phyloP scores from a whole-genome alignment of 768 basidiomycete genomes.

The Naganishia vaughanmartiniae region DNA sequence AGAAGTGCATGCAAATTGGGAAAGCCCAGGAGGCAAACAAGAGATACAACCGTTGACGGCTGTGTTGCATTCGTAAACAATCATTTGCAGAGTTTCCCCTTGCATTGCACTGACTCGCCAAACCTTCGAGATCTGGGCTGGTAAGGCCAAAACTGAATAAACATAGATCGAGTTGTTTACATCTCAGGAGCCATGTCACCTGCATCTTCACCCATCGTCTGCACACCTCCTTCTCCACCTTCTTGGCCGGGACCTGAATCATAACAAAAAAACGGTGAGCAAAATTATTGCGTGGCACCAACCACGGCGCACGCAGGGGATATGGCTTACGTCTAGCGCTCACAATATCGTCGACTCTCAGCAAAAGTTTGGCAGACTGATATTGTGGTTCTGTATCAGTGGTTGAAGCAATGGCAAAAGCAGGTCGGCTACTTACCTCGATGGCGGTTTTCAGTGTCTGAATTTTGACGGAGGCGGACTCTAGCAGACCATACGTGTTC shows the following conservation, averaged over 20 bases:
- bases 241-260: slow-evolving; percentile 37
- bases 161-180: slow-evolving; percentile 28
- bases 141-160: too few relatives aligned
- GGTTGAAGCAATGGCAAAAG: neutral
- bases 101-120: too few relatives aligned
- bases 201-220: slow-evolving; percentile 49
- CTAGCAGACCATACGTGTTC: slow-evolving; percentile 88
- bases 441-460: slow-evolving; percentile 97
- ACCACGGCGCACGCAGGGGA: neutral
- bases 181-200: slow-evolving; percentile 40
- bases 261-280: neutral
- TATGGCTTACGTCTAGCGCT: slow-evolving; percentile 39
- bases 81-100: too few relatives aligned
- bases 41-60: too few relatives aligned
- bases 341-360: slow-evolving; percentile 91
- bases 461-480: slow-evolving; percentile 96
- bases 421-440: slow-evolving; percentile 59
- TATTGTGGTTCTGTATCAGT: slow-evolving; percentile 5
- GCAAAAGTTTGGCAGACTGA: slow-evolving; percentile 80
- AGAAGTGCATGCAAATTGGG: too few relatives aligned
- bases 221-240: slow-evolving; percentile 43
- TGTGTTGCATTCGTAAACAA: too few relatives aligned
- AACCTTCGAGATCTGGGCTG: too few relatives aligned
- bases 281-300: neutral
- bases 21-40: too few relatives aligned